Percentiles rank a stretch among this genome's conserved stretches.
Conservation (phyloP, 176 grass and related monocot species). For the Rhynchospora tenuis region DNA sequence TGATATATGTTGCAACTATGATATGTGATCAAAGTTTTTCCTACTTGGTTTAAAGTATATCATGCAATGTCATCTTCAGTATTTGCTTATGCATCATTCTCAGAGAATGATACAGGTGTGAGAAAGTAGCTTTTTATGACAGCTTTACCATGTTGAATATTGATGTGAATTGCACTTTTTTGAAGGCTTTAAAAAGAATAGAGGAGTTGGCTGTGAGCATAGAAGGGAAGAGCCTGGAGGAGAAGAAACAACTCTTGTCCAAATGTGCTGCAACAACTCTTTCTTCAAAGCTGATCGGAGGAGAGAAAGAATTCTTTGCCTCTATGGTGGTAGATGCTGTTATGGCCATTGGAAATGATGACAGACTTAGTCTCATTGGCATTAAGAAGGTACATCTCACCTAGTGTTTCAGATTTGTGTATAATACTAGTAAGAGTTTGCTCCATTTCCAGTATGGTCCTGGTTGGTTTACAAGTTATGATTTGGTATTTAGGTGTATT, state of each 20-base stretch:
- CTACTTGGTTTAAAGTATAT: neutral
- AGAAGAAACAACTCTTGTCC: slow-evolving; percentile 76
- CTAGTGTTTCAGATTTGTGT: neutral
- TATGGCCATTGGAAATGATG: slow-evolving; percentile 73
- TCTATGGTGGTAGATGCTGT: slow-evolving; percentile 95
- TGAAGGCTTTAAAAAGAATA: slow-evolving; percentile 72
- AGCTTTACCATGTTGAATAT: neutral
- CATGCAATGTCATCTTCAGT: neutral
- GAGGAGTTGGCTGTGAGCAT: slow-evolving; percentile 94
- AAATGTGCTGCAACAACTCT: slow-evolving; percentile 96
- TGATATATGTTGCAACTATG: slow-evolving; percentile 6
- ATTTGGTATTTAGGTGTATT: neutral
- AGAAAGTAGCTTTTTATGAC: neutral
- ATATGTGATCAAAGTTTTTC: neutral
- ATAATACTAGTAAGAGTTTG: neutral
- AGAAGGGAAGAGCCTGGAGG: slow-evolving; percentile 91
- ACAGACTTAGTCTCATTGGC: slow-evolving; percentile 87
- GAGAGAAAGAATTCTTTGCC: slow-evolving; percentile 94
- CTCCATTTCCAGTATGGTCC: neutral
- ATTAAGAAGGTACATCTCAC: slow-evolving; percentile 68
- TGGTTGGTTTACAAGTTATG: neutral
- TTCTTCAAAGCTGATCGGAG: slow-evolving; percentile 81
- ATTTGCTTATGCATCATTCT: neutral
- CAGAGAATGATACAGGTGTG: neutral
- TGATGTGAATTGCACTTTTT: neutral